Base-by-base conservation (phyloP, 2,329 filamentous ascomycete genomes). In the Epichloe gansuensis region DNA sequence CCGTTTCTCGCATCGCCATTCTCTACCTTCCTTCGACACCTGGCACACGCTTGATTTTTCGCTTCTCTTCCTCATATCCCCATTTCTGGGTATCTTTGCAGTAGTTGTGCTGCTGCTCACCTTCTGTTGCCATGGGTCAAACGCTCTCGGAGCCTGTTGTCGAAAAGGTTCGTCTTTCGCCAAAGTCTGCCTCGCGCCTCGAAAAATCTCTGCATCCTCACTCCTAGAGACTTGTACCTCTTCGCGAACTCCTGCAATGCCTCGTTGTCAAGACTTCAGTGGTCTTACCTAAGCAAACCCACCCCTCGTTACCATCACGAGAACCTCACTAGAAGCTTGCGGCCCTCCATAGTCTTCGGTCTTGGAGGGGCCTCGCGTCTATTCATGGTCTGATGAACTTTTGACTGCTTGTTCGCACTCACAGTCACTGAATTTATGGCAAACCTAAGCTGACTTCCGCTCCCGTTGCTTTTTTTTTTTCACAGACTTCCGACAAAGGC, bases 101-200 rank as follows among this genome's bases (percentile, higher is more conserved):
- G 52, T 58, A 61, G 60, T 60, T 57, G 42, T 55, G 58, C 58
- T 60, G 50, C 57, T 56, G 51, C 59, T 60, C 56, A 58, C 55
- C 59, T 59, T 60, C 54, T 54, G 60, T 51, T 65, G 59, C 58
- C 73, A 98, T 98, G 93, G 93, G 93, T 81, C 93, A 98, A 79
- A 98, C 93, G 72, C 84, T 98, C 68, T 97, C 91, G 66, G 93
- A 98, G 78, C 93, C 93, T 65, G 90, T 98, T 66, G 87, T 95
- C 71, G 93, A 97, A 69, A 98, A 98, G 90, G 93, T 98, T 59
- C 59, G 66, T 64, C 54, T 39, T 50, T 41, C 46, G 21, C 40
- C 51, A 36, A 11, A 17, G 31, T 17, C 44, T 36, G 17, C 15
- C 31, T 47, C 17, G 8, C 44, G 44, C 31, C 44, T 46, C 44